Evolutionary conservation across 306 rosid genomes (phyloP), one percentile per base, ranked within the genome.

Genomic region (Lathyrus tuberosus): DNA sequence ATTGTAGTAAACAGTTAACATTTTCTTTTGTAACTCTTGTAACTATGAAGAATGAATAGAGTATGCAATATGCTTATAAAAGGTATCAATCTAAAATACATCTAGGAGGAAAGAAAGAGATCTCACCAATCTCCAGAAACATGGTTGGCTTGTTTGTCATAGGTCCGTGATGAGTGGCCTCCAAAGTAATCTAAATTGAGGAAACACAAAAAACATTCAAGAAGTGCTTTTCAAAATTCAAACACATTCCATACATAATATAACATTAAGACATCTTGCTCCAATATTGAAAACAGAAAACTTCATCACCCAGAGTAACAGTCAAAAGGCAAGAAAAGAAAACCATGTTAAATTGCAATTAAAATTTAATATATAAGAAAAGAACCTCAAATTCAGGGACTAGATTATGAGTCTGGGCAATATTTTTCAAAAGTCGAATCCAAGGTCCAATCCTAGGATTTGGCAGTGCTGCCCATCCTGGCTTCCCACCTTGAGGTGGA

Each of bases 131-230:
- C 87, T 94, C 97, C 22, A 94, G 61, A 76, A 90, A 94, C 97
- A 94, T 82, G 17, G 96, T 84, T 49, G 95, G 95, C 66, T 85
- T 84, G 70, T 75, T 86, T 20, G 96, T 90, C 76, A 88, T 7
- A 1, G 98, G 98, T 62, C 98, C 98, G 43, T 94, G 98, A 73
- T 94, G 98, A 73, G 97, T 94, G 26, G 87, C 98, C 81, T 94
- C 97, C 92, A 94, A 77, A 71, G 98, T 94, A 52, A 90, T 86
- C 98, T 90, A 83, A 78, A 79, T 53, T 7, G 71, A 61, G 58
- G 74, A 73, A 73, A 82, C 49, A 18, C 20, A n/a, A 72, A 12
- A 46, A 41, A 12, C 14, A 31, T 51, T 24, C 26, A 8, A 20
- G 38, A 41, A 57, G 41, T 47, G 56, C 37, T 38, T 64, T 37